Conservation (phyloP, 2,329 filamentous ascomycete species). For the Aspergillus ustus region DNA sequence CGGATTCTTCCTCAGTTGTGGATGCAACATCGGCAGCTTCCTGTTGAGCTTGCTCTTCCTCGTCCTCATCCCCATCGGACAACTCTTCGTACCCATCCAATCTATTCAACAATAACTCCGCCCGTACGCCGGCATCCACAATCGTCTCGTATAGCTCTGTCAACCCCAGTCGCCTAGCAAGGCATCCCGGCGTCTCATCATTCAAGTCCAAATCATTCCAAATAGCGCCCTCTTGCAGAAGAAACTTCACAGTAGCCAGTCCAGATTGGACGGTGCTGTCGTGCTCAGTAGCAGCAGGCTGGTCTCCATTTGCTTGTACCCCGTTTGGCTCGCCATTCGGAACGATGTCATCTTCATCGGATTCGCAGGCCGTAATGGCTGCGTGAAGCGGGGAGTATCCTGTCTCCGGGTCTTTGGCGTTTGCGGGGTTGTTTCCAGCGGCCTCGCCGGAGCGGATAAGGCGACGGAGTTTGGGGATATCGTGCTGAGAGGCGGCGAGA, state of each 20-base stretch:
- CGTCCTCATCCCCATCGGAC: slow-evolving; percentile 46
- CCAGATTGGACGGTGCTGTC: slow-evolving; percentile 60
- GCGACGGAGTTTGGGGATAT: slow-evolving; percentile 69
- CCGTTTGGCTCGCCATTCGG: slow-evolving; percentile 31
- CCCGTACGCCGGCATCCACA: slow-evolving; percentile 87
- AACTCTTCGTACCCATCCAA: slow-evolving; percentile 82
- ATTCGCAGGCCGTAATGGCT: slow-evolving; percentile 76
- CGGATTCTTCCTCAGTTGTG: slow-evolving; percentile 28
- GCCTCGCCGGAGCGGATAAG: slow-evolving; percentile 63
- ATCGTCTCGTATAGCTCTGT: slow-evolving; percentile 76
- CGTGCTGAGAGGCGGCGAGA: slow-evolving; percentile 68
- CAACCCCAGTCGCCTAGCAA: slow-evolving; percentile 73
- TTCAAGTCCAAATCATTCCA: slow-evolving; percentile 94
- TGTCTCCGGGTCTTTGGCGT: slow-evolving; percentile 81
- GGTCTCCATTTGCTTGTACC: slow-evolving; percentile 16
- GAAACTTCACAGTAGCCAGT: slow-evolving; percentile 70
- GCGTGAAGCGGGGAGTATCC: slow-evolving; percentile 88
- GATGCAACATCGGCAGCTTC: slow-evolving; percentile 38
- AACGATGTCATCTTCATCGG: slow-evolving; percentile 36
- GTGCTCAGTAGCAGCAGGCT: slow-evolving; percentile 7
- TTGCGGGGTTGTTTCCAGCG: slow-evolving; percentile 63
- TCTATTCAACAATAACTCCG: slow-evolving; percentile 82
- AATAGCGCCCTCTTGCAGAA: slow-evolving; percentile 87
- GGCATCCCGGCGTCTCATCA: slow-evolving; percentile 88
- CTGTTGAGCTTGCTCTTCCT: slow-evolving; percentile 26